Percentiles rank a stretch among this genome's conserved stretches.
Conservation (phyloP, 2,329 filamentous ascomycete species). For the Fusarium brachygibbosum region DNA sequence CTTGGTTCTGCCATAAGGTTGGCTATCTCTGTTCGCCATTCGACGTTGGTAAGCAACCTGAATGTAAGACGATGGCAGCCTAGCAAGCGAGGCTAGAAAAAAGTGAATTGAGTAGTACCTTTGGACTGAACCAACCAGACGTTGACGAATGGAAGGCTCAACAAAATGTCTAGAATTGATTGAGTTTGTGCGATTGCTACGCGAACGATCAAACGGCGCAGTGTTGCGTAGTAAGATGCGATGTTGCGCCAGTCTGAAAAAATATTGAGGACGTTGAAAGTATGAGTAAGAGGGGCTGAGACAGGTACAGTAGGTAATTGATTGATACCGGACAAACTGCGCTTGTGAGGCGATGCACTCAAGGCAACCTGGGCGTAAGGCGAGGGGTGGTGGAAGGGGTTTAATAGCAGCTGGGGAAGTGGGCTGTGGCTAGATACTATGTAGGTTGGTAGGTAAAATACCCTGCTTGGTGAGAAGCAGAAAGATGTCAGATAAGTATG, state of each 20-base stretch:
- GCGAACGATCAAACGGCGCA: slow-evolving; percentile 37
- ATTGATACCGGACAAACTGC: slow-evolving; percentile 20
- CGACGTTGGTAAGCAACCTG: slow-evolving; percentile 47
- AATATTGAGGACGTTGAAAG: slow-evolving; percentile 38
- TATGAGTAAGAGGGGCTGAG: slow-evolving; percentile 39
- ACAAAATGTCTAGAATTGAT: slow-evolving; percentile 19
- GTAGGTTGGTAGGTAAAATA: neutral
- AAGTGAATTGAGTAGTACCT: slow-evolving; percentile 45
- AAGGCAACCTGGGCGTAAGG: slow-evolving; percentile 1
- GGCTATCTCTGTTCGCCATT: slow-evolving; percentile 50
- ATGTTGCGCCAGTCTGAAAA: slow-evolving; percentile 43
- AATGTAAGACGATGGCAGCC: slow-evolving; percentile 33
- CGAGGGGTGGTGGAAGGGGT: slow-evolving; percentile 30
- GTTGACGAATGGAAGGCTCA: slow-evolving; percentile 32
- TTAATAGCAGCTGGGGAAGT: slow-evolving; percentile 40
- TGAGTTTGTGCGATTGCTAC: slow-evolving; percentile 30
- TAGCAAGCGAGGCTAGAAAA: slow-evolving; percentile 24
- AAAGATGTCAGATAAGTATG: neutral
- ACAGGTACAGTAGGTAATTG: neutral
- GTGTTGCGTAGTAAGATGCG: slow-evolving; percentile 34
- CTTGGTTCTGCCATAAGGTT: slow-evolving; percentile 62
- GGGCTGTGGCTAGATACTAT: slow-evolving; percentile 37
- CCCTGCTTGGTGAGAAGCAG: neutral
- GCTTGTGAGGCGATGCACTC: slow-evolving; percentile 42
- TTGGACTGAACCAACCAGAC: slow-evolving; percentile 42